phyloP scores from a whole-genome alignment of 805 yeast species.

The Tetrapisispora phaffii region DNA sequence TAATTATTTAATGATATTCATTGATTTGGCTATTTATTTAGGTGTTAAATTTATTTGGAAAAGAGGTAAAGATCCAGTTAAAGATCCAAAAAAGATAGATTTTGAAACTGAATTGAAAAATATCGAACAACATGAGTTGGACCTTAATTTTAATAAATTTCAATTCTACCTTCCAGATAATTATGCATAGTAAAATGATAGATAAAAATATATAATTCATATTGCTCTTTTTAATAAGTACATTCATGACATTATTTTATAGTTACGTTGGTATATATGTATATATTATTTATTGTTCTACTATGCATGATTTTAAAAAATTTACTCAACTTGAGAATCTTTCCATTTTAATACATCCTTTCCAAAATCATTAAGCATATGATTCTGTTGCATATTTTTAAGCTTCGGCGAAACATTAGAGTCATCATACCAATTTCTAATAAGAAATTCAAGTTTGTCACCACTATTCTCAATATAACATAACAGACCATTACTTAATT shows the following conservation, averaged over 20 bases:
- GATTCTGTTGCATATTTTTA: conserved; percentile 1
- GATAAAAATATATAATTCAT: too few species aligned
- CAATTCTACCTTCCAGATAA: conserved; percentile 5
- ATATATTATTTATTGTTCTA: too few species aligned
- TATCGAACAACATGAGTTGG: conserved; percentile 47
- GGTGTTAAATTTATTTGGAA: conserved; percentile 40
- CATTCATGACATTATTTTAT: too few species aligned
- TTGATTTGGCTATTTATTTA: conserved; percentile 39
- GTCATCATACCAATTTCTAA: conserved; percentile 24
- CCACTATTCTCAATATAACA: conserved; percentile 22
- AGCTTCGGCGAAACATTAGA: conserved; percentile 6
- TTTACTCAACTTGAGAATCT: not conserved
- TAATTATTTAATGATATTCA: conserved; percentile 62
- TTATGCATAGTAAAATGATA: not conserved
- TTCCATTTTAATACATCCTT: conserved; percentile 9
- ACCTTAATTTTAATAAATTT: conserved; percentile 16
- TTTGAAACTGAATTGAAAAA: conserved; percentile 44
- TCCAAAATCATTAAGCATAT: conserved; percentile 17
- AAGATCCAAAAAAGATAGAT: conserved; percentile 41
- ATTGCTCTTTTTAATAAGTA: too few species aligned
- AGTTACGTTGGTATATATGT: too few species aligned
- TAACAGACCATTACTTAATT: conserved; percentile 26
- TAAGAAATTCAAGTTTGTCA: conserved; percentile 12
- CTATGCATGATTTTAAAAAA: too few species aligned
- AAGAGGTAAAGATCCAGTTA: conserved; percentile 38